Evolutionary conservation across 1,139 yeast genomes (phyloP), one percentile per base, ranked within the genome.

Genomic region (Magnusiomyces paraingens): DNA sequence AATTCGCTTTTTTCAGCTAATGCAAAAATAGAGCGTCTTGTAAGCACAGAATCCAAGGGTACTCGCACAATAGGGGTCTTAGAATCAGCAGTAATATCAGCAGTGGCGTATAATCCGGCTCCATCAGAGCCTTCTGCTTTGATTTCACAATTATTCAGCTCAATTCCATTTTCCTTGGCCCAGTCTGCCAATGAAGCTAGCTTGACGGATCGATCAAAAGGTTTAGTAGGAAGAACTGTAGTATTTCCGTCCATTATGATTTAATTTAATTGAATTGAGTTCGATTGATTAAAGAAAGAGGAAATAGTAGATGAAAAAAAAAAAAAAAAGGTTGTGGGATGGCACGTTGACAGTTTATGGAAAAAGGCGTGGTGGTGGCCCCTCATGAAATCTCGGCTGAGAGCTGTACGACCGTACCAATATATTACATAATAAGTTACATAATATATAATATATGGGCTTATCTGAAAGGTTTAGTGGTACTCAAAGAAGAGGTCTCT

Each of bases 41-140:
- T 52, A 17, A 56, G 42, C 12, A 56, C 54, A 14, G 18, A 26
- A 15, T 17, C n/a, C 17, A 49, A 36, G 2, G 58, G 58, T 3
- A 54, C 54, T 3, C 35, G 18, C 5, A 56, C 50, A n/a, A 56
- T 18, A 3, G 47, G 53, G 12, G 40, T 47, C 32, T 4, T 26
- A 8, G 32, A 26, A 2, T 50, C 53, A 6, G 26, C 50, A 12
- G 39, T 20, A 14, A 49, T 32, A 14, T 48, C 53, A 1, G 36
- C 32, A 10, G 46, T 22, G 6, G 53, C 47, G 35, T 49, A 56
- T 8, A 56, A 36, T 1, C 58, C 58, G 3, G 55, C 50, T 4
- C 54, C 57, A 20, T 45, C 47, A 10, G 36, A 36, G n/a, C 39
- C 46, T 29, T 26, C 17, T 6, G 38, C 14, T 15, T 36, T 45